A percentile compares a stretch with the other conserved stretches of the same genome.
phyloP scores from a whole-genome alignment of 768 basidiomycete species.

The Rubroboletus pulcherrimus region DNA sequence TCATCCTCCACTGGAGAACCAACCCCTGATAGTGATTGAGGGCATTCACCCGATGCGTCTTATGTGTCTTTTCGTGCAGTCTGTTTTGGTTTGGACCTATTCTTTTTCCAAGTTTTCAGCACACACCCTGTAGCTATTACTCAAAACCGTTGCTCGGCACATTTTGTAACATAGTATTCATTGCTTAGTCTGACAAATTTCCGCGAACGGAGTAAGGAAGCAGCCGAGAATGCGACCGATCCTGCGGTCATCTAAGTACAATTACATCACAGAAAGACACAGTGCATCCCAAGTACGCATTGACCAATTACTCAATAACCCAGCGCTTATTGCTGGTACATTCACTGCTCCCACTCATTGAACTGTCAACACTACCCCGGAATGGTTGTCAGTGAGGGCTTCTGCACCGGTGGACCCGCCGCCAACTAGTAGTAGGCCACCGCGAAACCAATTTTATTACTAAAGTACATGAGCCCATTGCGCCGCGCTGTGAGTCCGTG shows the following conservation, averaged over 20 bases:
- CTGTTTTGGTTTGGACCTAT: neutral
- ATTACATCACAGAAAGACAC: neutral
- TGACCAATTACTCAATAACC: conserved; percentile 24
- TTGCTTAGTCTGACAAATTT: neutral
- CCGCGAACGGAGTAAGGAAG: neutral
- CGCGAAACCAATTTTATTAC: too few relatives aligned
- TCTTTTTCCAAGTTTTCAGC: neutral
- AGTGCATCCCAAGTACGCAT: neutral
- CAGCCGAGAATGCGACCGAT: neutral
- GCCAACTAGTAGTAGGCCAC: too few relatives aligned
- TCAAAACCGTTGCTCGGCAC: neutral
- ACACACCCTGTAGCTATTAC: conserved; percentile 18
- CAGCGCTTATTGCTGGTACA: conserved; percentile 19
- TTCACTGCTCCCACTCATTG: conserved; percentile 6
- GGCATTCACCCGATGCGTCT: neutral
- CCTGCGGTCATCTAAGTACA: neutral
- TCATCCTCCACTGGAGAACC: conserved; percentile 40
- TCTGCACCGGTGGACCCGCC: too few relatives aligned
- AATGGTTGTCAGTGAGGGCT: conserved; percentile 2
- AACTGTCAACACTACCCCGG: conserved; percentile 2
- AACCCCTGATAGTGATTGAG: conserved; percentile 28
- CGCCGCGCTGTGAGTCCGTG: too few relatives aligned
- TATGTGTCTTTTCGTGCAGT: neutral
- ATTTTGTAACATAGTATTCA: conserved; percentile 9
- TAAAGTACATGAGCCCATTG: neutral